Base-by-base conservation (phyloP, 2,329 filamentous ascomycete species). In the Talaromyces sp. region DNA sequence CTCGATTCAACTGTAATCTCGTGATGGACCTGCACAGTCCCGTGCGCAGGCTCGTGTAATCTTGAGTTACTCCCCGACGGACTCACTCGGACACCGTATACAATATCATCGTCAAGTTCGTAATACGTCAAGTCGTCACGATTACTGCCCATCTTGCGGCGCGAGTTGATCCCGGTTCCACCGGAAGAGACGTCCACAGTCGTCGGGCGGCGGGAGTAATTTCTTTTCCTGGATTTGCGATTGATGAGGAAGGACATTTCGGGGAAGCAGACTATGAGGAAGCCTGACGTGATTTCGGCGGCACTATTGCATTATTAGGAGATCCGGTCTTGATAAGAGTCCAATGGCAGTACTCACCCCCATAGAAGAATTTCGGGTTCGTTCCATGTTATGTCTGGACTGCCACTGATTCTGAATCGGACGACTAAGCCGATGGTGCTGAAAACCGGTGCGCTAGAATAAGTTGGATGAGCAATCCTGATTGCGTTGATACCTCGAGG, bases 21-120 rank as follows among this genome's bases (percentile, higher is more conserved):
- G 25, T 64, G 63, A 37, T 62, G 58, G n/a, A 64, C 63, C 31
- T 64, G 63, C 55, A 64, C 63, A 14, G 63, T 64, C 12, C 63
- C 63, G 7, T 62, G 33, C 7, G 58, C 63, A 37, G 63, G 63
- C 44, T 64, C 63, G n/a, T 64, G 63, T 37, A 64, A 59, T 48
- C 60, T 58, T 44, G 55, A 62, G 35, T 62, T 64, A 40, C 63
- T 64, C 11, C 57, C 58, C 1, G 60, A 46, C 8, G 63, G 63
- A 35, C 63, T 64, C 1, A 64, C 63, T n/a, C 63, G 54, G 1
- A 64, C 63, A 28, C 63, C 63, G 14, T 64, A 64, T 4, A 64
- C 54, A 25, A 61, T 23, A 31, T 64, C 63, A 42, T 64, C 63
- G 23, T 64, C 63, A 7, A 64, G 63, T 35, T 64, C 63, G 48